Evolutionary conservation across 2,329 filamentous ascomycete genomes (phyloP).

Genomic region (Diaporthe sp.): DNA sequence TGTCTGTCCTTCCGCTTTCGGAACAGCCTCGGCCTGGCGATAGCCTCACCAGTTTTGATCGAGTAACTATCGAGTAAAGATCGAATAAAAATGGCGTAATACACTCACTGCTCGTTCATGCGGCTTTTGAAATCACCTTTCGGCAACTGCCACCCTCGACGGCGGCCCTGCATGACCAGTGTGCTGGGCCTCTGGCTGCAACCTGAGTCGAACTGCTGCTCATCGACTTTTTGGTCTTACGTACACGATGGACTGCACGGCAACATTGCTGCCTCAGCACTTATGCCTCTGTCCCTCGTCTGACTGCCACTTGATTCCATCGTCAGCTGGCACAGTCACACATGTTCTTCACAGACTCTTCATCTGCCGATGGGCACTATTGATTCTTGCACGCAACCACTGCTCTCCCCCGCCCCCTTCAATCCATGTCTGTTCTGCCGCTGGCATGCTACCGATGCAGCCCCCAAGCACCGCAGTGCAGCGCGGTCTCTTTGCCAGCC

Average conservation of each 20-base stretch:
- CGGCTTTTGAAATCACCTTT: neutral
- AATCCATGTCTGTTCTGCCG: neutral
- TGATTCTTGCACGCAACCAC: neutral
- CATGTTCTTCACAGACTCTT: neutral
- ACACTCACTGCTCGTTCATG: neutral
- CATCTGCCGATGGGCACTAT: constrained; percentile 8
- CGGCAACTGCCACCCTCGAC: neutral
- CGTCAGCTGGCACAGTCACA: neutral
- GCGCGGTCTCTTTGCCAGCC: neutral
- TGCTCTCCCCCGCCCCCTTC: neutral
- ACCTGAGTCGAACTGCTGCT: neutral
- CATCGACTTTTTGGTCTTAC: neutral
- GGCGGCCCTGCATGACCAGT: constrained; percentile 3
- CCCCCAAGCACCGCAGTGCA: neutral
- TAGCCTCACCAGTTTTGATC: constrained; percentile 34
- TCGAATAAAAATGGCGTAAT: constrained; percentile 39
- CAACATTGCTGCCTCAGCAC: constrained; percentile 7
- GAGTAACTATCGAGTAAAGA: constrained; percentile 40
- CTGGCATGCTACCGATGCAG: neutral
- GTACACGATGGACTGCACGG: neutral
- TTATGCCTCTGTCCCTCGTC: neutral
- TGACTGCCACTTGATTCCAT: neutral
- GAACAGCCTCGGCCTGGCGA: constrained; percentile 18
- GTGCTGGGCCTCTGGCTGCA: neutral
- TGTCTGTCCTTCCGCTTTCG: constrained; percentile 7